Evolutionary conservation across 495 filamentous ascomycete genomes (phyloP).

Genomic region (Podospora pseudopauciseta): DNA sequence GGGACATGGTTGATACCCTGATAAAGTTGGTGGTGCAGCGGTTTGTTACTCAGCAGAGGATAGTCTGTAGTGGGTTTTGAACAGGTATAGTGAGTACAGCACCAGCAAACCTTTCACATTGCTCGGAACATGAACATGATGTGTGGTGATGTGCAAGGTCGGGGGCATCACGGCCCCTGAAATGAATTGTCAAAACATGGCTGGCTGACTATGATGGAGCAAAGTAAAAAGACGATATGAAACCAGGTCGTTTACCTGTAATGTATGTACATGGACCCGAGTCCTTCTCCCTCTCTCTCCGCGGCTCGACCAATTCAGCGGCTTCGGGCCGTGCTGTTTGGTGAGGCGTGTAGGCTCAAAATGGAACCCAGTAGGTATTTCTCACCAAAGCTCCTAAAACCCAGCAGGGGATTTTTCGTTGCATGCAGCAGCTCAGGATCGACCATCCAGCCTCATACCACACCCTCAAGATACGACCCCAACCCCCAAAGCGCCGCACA

Average conservation of each 20-base stretch:
- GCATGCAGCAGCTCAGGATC: too few species aligned
- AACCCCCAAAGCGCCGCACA: slow-evolving; percentile 66
- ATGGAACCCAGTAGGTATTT: too few species aligned
- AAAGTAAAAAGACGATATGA: neutral
- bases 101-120: neutral
- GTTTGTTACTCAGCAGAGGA: too few species aligned
- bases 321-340: neutral
- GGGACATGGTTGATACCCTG: neutral
- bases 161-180: neutral
- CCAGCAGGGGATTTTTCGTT: too few species aligned
- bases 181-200: neutral
- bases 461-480: slow-evolving; percentile 49
- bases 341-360: too few species aligned
- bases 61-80: too few species aligned
- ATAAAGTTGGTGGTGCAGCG: neutral
- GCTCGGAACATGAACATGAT: neutral
- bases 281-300: neutral
- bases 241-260: neutral
- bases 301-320: neutral
- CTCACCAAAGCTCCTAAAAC: too few species aligned
- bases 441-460: slow-evolving; percentile 12
- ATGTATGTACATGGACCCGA: neutral
- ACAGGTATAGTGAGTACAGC: neutral
- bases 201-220: neutral
- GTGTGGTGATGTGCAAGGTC: neutral